Conservation (phyloP, 441 rosid genomes). For the Corymbia citriodora region DNA sequence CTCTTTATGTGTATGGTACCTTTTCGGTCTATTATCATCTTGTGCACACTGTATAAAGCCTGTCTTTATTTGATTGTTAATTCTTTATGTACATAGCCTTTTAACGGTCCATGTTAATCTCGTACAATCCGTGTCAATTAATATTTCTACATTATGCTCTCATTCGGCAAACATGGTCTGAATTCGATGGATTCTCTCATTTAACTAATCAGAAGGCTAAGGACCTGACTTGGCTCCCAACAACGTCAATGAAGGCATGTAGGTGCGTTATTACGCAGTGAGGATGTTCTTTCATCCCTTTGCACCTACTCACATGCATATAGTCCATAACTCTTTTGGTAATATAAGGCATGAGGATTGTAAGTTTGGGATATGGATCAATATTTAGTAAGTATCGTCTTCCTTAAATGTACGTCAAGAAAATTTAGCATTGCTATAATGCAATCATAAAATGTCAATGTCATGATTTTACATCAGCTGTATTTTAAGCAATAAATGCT, state of each 20-base stretch:
- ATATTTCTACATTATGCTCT: neutral
- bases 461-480: neutral
- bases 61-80: neutral
- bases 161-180: neutral
- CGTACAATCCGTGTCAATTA: neutral
- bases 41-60: neutral
- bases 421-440: too few species aligned
- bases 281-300: too few species aligned
- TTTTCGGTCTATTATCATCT: neutral
- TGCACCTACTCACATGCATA: too few species aligned
- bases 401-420: neutral
- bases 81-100: neutral
- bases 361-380: neutral
- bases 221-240: too few species aligned
- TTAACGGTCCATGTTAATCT: neutral
- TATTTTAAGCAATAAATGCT: neutral
- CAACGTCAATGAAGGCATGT: too few species aligned
- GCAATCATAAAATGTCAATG: neutral
- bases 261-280: too few species aligned
- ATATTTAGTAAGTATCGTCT: too few species aligned
- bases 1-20: neutral
- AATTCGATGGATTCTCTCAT: neutral
- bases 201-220: neutral
- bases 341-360: neutral
- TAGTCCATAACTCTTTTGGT: too few species aligned